These are phyloP conservation scores for Russula lepida DNA, from an alignment of 768 basidiomycete species.

Conservation along the genomic window DNA sequence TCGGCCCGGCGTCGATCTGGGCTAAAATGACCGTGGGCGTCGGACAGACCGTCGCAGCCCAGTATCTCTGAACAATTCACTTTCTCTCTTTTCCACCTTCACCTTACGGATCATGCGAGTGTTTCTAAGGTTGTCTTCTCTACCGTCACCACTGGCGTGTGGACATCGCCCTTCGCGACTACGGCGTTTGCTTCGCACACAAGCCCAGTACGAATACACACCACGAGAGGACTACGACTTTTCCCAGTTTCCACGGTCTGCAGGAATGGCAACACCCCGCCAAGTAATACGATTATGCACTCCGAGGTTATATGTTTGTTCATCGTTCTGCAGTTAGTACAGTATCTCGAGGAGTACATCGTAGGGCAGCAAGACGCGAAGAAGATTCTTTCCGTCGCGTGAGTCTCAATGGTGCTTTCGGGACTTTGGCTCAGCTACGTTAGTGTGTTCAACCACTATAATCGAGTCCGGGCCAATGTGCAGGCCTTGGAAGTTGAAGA, in stretches of 20 bases:
- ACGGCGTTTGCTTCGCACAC: constrained; percentile 14
- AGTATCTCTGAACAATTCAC: not conserved
- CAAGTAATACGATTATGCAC: constrained; percentile 30
- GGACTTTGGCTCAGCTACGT: not conserved
- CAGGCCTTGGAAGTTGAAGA: constrained; percentile 38
- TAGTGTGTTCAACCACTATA: constrained; percentile 94
- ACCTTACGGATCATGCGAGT: constrained; percentile 1
- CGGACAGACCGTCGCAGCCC: not conserved
- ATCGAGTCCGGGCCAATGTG: constrained; percentile 70
- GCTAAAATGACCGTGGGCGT: not conserved
- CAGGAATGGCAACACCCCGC: constrained; percentile 38
- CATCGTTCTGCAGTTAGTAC: constrained; percentile 48
- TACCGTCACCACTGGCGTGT: not conserved
- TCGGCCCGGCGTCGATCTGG: not conserved
- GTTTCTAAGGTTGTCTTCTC: not conserved
- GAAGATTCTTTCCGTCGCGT: constrained; percentile 92
- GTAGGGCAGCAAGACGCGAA: constrained; percentile 91
- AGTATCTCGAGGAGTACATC: constrained; percentile 83
- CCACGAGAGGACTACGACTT: constrained; percentile 9
- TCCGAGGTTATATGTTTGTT: not conserved
- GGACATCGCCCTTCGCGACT: not conserved
- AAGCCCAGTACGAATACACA: constrained; percentile 20
- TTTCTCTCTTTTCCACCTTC: not conserved
- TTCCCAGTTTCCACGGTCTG: constrained; percentile 7
- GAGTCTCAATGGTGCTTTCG: constrained; percentile 31